Evolutionary conservation across 768 basidiomycete species (phyloP).

Genomic region (Boletus coccyginus): DNA sequence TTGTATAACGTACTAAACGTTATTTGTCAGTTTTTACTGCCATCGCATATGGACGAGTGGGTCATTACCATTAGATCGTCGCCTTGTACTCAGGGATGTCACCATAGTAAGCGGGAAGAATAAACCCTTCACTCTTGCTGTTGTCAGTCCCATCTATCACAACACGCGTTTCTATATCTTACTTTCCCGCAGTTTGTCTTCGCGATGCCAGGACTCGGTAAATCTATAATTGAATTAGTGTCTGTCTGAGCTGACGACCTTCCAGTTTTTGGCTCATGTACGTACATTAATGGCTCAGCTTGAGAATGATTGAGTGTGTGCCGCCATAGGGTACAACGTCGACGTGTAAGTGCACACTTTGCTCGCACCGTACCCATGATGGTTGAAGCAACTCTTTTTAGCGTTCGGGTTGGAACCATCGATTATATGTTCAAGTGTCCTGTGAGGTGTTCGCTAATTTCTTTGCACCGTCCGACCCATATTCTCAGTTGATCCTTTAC

Average conservation of each 20-base stretch:
- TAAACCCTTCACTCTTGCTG: conserved; percentile 1
- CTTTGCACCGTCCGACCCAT: no score
- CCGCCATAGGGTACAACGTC: conserved; percentile 1
- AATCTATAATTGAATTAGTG: not conserved
- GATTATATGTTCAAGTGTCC: not conserved
- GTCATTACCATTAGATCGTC: not conserved
- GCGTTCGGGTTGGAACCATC: conserved; percentile 7
- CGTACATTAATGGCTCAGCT: not conserved
- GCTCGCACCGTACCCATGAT: not conserved
- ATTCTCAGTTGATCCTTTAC: not conserved
- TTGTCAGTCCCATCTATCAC: not conserved
- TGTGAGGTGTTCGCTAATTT: not conserved
- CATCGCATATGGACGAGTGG: conserved; percentile 13
- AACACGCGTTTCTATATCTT: not conserved
- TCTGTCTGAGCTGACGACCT: not conserved
- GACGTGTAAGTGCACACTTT: not conserved
- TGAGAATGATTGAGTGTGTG: not conserved
- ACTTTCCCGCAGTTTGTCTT: not conserved
- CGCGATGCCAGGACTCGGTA: not conserved
- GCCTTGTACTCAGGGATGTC: not conserved
- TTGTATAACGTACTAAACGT: not conserved
- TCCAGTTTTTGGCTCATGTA: conserved; percentile 5
- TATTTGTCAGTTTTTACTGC: conserved; percentile 8
- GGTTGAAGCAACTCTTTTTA: not conserved
- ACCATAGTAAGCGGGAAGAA: conserved; percentile 11